Conservation (phyloP, 345 rosid species). For the Orychophragmus violaceus region DNA sequence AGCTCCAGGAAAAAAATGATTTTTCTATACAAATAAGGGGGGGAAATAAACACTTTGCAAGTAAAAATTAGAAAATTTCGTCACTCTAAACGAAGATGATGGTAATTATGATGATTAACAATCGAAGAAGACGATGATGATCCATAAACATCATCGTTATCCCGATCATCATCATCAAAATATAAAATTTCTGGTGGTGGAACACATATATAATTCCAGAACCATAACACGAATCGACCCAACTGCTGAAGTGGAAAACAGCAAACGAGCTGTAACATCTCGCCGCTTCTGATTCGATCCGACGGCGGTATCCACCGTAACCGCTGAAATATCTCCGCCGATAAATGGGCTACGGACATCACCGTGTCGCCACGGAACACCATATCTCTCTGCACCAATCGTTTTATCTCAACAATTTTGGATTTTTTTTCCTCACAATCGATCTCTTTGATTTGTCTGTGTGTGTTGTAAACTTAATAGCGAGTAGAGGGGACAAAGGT, state of each 20-base stretch:
- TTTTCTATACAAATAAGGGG: background rate
- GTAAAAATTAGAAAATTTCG: background rate
- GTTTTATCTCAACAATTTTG: constrained; percentile 10
- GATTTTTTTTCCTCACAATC: background rate
- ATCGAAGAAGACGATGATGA: constrained; percentile 16
- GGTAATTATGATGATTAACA: constrained; percentile 17
- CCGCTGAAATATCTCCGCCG: constrained; percentile 48
- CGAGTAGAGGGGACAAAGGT: background rate
- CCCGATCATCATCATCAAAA: constrained; percentile 8
- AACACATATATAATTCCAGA: constrained; percentile 68
- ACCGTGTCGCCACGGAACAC: constrained; percentile 52
- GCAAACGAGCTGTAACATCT: constrained; percentile 62
- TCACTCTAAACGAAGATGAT: constrained; percentile 32
- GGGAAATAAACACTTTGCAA: background rate
- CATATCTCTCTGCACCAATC: constrained; percentile 31
- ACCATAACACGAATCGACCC: constrained; percentile 59
- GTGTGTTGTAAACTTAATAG: background rate
- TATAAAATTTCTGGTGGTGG: constrained; percentile 50
- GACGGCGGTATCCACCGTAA: constrained; percentile 36
- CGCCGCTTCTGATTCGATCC: constrained; percentile 46
- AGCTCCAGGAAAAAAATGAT: background rate
- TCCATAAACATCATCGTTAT: constrained; percentile 1
- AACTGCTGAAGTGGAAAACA: constrained; percentile 64
- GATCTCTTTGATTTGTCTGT: constrained; percentile 3
- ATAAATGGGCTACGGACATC: constrained; percentile 45